Base-by-base conservation (phyloP, 2,329 filamentous ascomycete genomes). In the Diaporthe longicolla region DNA sequence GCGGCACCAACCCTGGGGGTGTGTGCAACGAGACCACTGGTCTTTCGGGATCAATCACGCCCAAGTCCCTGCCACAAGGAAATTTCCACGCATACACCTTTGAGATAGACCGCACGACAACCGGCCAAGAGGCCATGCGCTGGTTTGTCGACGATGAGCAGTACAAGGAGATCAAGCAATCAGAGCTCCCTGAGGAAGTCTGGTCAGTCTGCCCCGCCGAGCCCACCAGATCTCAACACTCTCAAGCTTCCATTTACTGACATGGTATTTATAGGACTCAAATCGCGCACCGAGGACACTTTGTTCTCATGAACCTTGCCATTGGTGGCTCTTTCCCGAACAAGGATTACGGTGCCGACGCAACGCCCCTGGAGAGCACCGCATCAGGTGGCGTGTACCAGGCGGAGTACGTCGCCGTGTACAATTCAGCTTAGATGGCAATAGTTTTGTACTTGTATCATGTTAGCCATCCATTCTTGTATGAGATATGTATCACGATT, bases 141-240 rank as follows among this genome's bases (percentile, higher is more conserved):
- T 68, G 63, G 63, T 68, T n/a, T 4, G 63, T 68, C 8, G 63
- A 68, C 8, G 48, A 15, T 1, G 48, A 68, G n/a, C 63, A 68
- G 48, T 68, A 68, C 48, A 68, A 68, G 48, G 45, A 54, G 15
- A 68, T 68, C 32, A 54, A 68, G 17, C 63, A 68, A 13, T 68
- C 63, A 37, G 63, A 68, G 6, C 48, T 68, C 13, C 48, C 63
- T 26, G 32, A 68, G 24, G 63, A 68, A 4, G 63, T 68, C 15
- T 68, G 63, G 63, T 68, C 26, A 10, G 63, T 68, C 19, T 3
- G 8, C 2, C 43, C 21, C 29, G 1, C 24, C 10, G 2, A 32
- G 4, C 29, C 11, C 19, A 43, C n/a, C 40, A 19, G 8, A 21
- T 32, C 24, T 21, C 7, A 35, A 35, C 21, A 24, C 43, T 66